Percentiles rank a stretch among this genome's conserved stretches.
Evolutionary conservation across 2,329 filamentous ascomycete species (phyloP).

Genomic region (Daldinia sp.): DNA sequence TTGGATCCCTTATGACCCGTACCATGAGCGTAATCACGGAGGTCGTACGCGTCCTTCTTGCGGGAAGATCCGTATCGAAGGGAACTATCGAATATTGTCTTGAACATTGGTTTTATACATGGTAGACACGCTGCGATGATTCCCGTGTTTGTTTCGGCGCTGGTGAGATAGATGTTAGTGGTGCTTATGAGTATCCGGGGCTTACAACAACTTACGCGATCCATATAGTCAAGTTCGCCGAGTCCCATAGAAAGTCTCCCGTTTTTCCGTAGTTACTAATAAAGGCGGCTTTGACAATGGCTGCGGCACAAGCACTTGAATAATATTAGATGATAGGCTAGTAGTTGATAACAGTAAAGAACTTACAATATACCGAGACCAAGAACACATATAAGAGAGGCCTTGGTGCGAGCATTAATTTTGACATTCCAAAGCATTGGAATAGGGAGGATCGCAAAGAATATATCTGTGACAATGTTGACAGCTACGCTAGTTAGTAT

Average conservation of each 20-base stretch:
- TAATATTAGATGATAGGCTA: not conserved
- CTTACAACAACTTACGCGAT: slow-evolving; percentile 47
- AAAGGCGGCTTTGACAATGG: slow-evolving; percentile 57
- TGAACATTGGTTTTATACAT: slow-evolving; percentile 53
- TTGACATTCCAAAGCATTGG: slow-evolving; percentile 56
- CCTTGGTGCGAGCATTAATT: slow-evolving; percentile 58
- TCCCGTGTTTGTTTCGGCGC: slow-evolving; percentile 54
- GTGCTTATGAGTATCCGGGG: not conserved
- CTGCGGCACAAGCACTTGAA: slow-evolving; percentile 54
- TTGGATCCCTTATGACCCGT: slow-evolving; percentile 25
- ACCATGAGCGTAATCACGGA: slow-evolving; percentile 45
- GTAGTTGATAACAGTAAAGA: too few species aligned
- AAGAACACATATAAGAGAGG: slow-evolving; percentile 57
- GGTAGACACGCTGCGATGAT: slow-evolving; percentile 56
- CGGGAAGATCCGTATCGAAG: slow-evolving; percentile 50
- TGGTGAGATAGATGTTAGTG: not conserved
- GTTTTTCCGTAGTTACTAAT: slow-evolving; percentile 55
- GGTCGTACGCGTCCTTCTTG: slow-evolving; percentile 39
- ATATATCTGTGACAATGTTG: slow-evolving; percentile 54
- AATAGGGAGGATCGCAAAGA: slow-evolving; percentile 57
- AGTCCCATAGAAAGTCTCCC: slow-evolving; percentile 60
- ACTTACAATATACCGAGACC: slow-evolving; percentile 57
- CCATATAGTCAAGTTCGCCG: slow-evolving; percentile 62
- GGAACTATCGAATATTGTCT: slow-evolving; percentile 50
- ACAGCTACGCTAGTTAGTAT: slow-evolving; percentile 40